A percentile compares a stretch with the other conserved stretches of the same genome.
These are phyloP conservation scores for Hypericum androsaemum DNA, from an alignment of 345 rosid species.

Conservation along the genomic window DNA sequence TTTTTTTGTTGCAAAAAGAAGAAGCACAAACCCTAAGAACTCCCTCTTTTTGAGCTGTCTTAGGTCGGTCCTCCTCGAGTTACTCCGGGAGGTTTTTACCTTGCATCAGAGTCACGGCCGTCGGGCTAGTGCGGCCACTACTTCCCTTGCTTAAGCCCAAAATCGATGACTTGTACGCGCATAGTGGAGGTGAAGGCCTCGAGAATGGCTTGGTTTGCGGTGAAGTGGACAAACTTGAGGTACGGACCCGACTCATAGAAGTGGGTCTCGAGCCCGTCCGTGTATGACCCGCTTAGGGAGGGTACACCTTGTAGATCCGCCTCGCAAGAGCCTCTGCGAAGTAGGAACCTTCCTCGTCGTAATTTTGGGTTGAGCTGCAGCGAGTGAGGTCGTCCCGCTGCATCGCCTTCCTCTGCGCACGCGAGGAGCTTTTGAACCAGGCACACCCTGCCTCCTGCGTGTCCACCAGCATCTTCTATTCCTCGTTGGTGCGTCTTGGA, in stretches of 20 bases:
- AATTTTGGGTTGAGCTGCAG: neutral
- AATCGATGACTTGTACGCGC: slow-evolving; percentile 25
- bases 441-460: slow-evolving; percentile 24
- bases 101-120: too few species aligned
- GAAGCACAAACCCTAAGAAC: too few species aligned
- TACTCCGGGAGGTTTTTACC: too few species aligned
- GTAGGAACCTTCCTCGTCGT: too few species aligned
- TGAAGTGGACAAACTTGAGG: slow-evolving; percentile 78
- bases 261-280: slow-evolving; percentile 68
- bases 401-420: slow-evolving; percentile 23
- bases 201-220: slow-evolving; percentile 70
- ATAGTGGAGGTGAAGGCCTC: slow-evolving; percentile 19
- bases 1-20: too few species aligned
- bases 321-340: too few species aligned
- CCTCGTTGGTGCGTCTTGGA: too few species aligned
- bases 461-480: slow-evolving; percentile 19
- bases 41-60: too few species aligned
- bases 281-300: slow-evolving; percentile 20
- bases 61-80: too few species aligned
- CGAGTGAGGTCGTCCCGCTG: slow-evolving; percentile 20
- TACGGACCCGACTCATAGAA: slow-evolving; percentile 80
- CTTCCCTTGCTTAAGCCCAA: slow-evolving; percentile 27
- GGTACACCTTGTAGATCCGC: too few species aligned
- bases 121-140: too few species aligned
- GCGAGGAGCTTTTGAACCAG: slow-evolving; percentile 24